phyloP scores from a whole-genome alignment of 2,329 filamentous ascomycete genomes.

The Fusarium luffae region DNA sequence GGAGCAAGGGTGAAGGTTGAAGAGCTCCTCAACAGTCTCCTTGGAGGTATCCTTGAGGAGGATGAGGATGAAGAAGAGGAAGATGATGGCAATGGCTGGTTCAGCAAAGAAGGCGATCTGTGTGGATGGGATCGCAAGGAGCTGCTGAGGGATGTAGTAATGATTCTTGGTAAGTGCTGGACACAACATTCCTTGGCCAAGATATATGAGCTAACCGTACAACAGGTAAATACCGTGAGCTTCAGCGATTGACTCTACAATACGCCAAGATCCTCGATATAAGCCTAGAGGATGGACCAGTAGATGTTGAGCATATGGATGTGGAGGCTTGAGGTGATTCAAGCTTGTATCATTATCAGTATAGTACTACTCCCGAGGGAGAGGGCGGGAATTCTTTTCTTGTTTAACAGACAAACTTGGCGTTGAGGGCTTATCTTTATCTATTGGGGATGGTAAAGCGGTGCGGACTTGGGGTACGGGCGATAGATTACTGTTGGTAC shows the following conservation, averaged over 20 bases:
- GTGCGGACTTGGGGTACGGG: conserved; percentile 14
- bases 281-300: conserved; percentile 58
- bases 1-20: conserved; percentile 89
- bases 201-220: conserved; percentile 48
- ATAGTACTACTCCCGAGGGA: conserved; percentile 8
- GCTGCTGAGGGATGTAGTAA: conserved; percentile 87
- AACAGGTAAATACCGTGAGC: conserved; percentile 90
- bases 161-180: conserved; percentile 82
- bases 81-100: conserved; percentile 68
- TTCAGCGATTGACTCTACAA: conserved; percentile 93
- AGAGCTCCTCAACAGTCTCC: conserved; percentile 83
- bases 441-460: conserved; percentile 17
- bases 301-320: conserved; percentile 58
- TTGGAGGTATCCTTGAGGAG: conserved; percentile 77
- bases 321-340: conserved; percentile 48
- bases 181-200: neutral
- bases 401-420: conserved; percentile 26
- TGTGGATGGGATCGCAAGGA: conserved; percentile 93
- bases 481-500: conserved; percentile 34
- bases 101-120: conserved; percentile 74
- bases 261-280: conserved; percentile 87
- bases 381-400: conserved; percentile 19
- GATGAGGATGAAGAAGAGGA: conserved; percentile 55
- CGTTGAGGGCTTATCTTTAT: conserved; percentile 36
- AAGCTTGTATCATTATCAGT: conserved; percentile 42